Base-by-base conservation (phyloP, 2,329 filamentous ascomycete genomes). In the Aspergillus sp. region DNA sequence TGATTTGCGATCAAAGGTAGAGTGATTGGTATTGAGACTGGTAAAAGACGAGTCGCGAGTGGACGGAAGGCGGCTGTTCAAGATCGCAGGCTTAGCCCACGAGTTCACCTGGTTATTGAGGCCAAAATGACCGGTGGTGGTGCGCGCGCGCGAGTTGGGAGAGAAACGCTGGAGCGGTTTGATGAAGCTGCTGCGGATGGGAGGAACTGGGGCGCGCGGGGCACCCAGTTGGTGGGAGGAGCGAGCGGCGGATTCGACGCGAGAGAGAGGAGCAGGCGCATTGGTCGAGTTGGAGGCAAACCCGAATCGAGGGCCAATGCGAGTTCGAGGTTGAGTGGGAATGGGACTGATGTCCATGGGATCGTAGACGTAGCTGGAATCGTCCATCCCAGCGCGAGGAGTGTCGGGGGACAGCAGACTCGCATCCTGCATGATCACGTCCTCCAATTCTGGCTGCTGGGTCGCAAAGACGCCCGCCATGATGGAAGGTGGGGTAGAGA, bases 341-440 rank as follows among this genome's bases (percentile, higher is more conserved):
- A 51, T 24, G 7, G 55, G 47, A 35, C 53, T 52, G 26, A 58
- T 58, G 16, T 62, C 58, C 58, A 60, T 62, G 6, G 55, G 55
- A 51, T 57, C 55, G 26, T 46, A 50, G 9, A 22, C 19, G 14
- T 26, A 19, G 41, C 52, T 47, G 26, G 26, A 30, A 8, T 30
- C 26, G 30, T 35, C 22, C 9, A 43, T 14, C 16, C 36, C 47
- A 6, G 35, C 19, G 16, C 16, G 45, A 32, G 53, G n/a, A 6
- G 42, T 36, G 20, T 54, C 44, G 1, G 50, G 4, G 36, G 55
- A 49, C 4, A 51, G 14, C 14, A 54, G n/a, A 49, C 45, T 50
- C 30, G 45, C 47, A 40, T 62, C 55, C 13, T 33, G 42, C 55
- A 57, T 52, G 24, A 14, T 14, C 16, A 40, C 33, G 44, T 61